A percentile compares a stretch with the other conserved stretches of the same genome.
Evolutionary conservation across 2,329 filamentous ascomycete genomes (phyloP).

Genomic region (Diaporthe citri): DNA sequence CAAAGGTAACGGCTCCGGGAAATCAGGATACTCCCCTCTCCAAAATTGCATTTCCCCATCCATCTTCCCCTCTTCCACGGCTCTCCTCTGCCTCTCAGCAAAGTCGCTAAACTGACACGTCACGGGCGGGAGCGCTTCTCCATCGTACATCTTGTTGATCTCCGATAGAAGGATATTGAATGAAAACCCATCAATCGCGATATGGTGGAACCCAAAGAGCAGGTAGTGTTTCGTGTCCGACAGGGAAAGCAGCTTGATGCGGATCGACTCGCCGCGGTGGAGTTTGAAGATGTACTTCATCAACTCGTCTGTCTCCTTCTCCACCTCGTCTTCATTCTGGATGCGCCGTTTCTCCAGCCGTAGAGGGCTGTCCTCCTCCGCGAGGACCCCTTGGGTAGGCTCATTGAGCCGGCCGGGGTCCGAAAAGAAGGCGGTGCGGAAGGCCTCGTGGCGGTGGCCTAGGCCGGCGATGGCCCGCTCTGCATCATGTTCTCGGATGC

Average conservation of each 20-base stretch:
- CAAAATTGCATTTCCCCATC: slow-evolving; percentile 34
- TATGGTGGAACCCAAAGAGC: slow-evolving; percentile 48
- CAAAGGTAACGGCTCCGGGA: slow-evolving; percentile 26
- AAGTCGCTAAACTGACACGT: slow-evolving; percentile 29
- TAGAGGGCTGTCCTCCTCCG: slow-evolving; percentile 46
- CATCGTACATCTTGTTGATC: slow-evolving; percentile 27
- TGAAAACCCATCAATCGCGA: slow-evolving; percentile 31
- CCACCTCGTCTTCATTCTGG: slow-evolving; percentile 43
- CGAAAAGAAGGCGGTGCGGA: slow-evolving; percentile 4
- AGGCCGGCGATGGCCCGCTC: slow-evolving; percentile 15
- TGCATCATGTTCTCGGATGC: slow-evolving; percentile 12
- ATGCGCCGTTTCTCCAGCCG: slow-evolving; percentile 46
- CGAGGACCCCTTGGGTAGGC: slow-evolving; percentile 11
- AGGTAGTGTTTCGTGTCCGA: slow-evolving; percentile 52
- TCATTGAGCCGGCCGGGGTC: slow-evolving; percentile 4
- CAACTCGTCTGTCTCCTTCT: slow-evolving; percentile 43
- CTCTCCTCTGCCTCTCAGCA: slow-evolving; percentile 43
- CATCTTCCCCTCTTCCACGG: slow-evolving; percentile 32
- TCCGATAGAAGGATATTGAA: slow-evolving; percentile 24
- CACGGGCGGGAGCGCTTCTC: neutral
- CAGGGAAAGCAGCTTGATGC: slow-evolving; percentile 51
- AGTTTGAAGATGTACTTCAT: slow-evolving; percentile 53
- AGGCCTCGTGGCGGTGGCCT: slow-evolving; percentile 10
- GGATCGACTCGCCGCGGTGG: slow-evolving; percentile 50
- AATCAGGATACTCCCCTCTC: slow-evolving; percentile 12